A percentile compares a stretch with the other conserved stretches of the same genome.
phyloP scores from a whole-genome alignment of 2,329 filamentous ascomycete species.

The Aureobasidium sp. region DNA sequence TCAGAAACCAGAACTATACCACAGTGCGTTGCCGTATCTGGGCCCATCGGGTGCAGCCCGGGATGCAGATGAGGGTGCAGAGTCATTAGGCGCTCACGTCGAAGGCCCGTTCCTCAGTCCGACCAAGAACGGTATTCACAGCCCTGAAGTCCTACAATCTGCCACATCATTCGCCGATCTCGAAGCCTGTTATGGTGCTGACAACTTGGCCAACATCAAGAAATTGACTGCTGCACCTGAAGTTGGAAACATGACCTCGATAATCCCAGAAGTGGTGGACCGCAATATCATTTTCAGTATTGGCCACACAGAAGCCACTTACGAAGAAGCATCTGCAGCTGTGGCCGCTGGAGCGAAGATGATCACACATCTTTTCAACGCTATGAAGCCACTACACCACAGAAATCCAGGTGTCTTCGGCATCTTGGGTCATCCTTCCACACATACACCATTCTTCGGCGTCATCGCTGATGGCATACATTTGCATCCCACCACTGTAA shows the following conservation, averaged over 20 bases:
- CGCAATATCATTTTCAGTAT: constrained; percentile 70
- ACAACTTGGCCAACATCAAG: constrained; percentile 62
- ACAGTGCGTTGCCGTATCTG: constrained; percentile 69
- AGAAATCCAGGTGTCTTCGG: constrained; percentile 88
- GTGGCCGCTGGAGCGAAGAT: constrained; percentile 72
- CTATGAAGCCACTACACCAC: constrained; percentile 85
- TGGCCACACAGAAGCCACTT: constrained; percentile 81
- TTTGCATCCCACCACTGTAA: constrained; percentile 78
- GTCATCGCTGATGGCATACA: constrained; percentile 89
- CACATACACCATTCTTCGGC: constrained; percentile 64
- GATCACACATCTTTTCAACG: constrained; percentile 92
- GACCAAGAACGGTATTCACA: constrained; percentile 81
- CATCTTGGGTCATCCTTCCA: constrained; percentile 52
- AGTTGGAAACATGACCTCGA: constrained; percentile 58
- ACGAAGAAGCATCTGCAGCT: constrained; percentile 68
- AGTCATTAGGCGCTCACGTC: constrained; percentile 83
- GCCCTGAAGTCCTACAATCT: constrained; percentile 60
- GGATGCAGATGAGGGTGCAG: constrained; percentile 61
- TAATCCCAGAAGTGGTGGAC: constrained; percentile 60
- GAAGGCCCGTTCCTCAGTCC: constrained; percentile 84
- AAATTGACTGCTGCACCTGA: constrained; percentile 87
- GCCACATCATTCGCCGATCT: constrained; percentile 58
- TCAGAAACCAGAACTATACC: constrained; percentile 73
- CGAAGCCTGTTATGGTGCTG: constrained; percentile 62
- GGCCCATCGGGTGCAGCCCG: constrained; percentile 60